These are phyloP conservation scores for Phytophthora hybrid DNA, from an alignment of 352 stramenopile species.

Conservation along the genomic window DNA sequence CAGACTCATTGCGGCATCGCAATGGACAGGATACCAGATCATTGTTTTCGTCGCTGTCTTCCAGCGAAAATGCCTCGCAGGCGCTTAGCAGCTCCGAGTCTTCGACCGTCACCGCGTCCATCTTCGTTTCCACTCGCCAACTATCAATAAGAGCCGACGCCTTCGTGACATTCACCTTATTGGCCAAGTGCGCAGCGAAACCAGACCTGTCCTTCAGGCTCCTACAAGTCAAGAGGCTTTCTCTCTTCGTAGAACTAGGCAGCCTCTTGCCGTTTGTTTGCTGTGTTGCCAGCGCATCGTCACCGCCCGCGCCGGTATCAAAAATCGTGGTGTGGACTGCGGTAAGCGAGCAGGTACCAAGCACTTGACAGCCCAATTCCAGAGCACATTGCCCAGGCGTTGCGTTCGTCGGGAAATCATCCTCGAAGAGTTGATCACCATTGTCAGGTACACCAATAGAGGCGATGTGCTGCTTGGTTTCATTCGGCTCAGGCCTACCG, in stretches of 20 bases:
- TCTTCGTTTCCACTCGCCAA: slow-evolving; percentile 79
- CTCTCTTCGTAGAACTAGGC: slow-evolving; percentile 24
- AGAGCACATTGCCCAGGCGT: slow-evolving; percentile 76
- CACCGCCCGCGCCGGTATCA: slow-evolving; percentile 24
- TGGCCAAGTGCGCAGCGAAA: slow-evolving; percentile 77
- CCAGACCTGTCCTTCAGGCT: slow-evolving; percentile 65
- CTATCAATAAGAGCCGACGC: slow-evolving; percentile 68
- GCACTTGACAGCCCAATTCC: slow-evolving; percentile 69
- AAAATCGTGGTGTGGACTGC: slow-evolving; percentile 45
- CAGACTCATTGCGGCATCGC: slow-evolving; percentile 32
- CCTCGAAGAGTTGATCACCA: slow-evolving; percentile 64
- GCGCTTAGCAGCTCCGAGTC: slow-evolving; percentile 38
- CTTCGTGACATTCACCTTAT: slow-evolving; percentile 68
- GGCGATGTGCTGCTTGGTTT: slow-evolving; percentile 10
- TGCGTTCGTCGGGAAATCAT: slow-evolving; percentile 76
- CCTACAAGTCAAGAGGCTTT: slow-evolving; percentile 67
- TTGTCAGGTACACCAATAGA: slow-evolving; percentile 9
- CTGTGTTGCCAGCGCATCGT: slow-evolving; percentile 12
- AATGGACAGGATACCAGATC: slow-evolving; percentile 28
- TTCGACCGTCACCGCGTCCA: slow-evolving; percentile 57
- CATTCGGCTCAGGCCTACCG: slow-evolving; percentile 8
- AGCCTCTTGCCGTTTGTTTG: slow-evolving; percentile 35
- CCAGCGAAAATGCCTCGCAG: slow-evolving; percentile 68
- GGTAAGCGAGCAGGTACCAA: slow-evolving; percentile 66
- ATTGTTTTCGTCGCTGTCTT: slow-evolving; percentile 31